These are phyloP conservation scores for Pleurotus citrinopileatus DNA, from an alignment of 768 basidiomycete genomes.

Conservation along the genomic window DNA sequence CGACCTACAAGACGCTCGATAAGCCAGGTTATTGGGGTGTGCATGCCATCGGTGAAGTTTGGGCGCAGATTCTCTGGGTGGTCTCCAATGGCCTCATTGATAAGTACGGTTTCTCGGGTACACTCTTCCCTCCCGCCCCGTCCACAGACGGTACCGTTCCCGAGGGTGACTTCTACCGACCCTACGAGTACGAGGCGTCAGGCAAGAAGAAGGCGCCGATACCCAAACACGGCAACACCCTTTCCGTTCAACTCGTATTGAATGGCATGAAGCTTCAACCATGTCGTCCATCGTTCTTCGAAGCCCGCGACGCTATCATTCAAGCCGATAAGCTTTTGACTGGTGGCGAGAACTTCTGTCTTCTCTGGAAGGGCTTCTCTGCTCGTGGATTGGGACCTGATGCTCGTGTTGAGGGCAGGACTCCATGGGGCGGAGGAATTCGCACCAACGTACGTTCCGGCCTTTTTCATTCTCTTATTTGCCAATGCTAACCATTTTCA, in stretches of 20 bases:
- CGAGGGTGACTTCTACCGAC: slow-evolving; percentile 72
- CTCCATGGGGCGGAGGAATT: slow-evolving; percentile 93
- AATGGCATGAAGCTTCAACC: slow-evolving; percentile 95
- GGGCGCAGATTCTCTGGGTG: slow-evolving; percentile 90
- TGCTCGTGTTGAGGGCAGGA: slow-evolving; percentile 68
- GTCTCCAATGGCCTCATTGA: slow-evolving; percentile 69
- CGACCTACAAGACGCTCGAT: slow-evolving; percentile 92
- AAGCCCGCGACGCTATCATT: slow-evolving; percentile 86
- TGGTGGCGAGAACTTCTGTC: slow-evolving; percentile 90
- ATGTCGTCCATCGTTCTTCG: slow-evolving; percentile 88
- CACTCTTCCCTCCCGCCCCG: slow-evolving; percentile 79
- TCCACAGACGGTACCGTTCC: slow-evolving; percentile 62
- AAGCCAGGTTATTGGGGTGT: slow-evolving; percentile 94
- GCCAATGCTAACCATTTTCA: not conserved
- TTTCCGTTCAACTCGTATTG: slow-evolving; percentile 79
- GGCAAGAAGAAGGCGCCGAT: slow-evolving; percentile 60
- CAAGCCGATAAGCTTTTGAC: slow-evolving; percentile 89
- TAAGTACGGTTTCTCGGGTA: slow-evolving; percentile 78
- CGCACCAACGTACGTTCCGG: slow-evolving; percentile 59
- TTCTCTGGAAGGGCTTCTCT: slow-evolving; percentile 84
- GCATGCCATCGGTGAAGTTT: slow-evolving; percentile 90
- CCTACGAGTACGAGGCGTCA: slow-evolving; percentile 14
- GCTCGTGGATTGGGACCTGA: slow-evolving; percentile 78
- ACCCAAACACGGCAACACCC: slow-evolving; percentile 90
- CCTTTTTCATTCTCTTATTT: not conserved